phyloP scores from a whole-genome alignment of 192 early-diverging fungal genomes.

The Umbelopsis sp. region DNA sequence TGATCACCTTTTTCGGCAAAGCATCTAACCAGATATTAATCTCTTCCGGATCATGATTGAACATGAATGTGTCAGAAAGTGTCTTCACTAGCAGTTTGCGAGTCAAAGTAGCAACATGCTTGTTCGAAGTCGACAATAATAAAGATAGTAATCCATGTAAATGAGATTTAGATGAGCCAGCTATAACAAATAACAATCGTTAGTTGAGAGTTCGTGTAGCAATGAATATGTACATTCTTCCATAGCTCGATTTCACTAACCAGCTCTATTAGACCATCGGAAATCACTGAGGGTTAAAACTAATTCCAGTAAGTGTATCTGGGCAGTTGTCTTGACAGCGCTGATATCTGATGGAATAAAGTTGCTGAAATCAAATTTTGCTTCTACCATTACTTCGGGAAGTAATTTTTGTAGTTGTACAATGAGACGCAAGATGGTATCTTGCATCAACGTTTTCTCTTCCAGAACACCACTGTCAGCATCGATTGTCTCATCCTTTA shows the following conservation, averaged over 20 bases:
- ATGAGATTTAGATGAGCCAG: slow-evolving; percentile 52
- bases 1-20: slow-evolving; percentile 40
- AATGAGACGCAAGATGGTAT: slow-evolving; percentile 60
- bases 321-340: slow-evolving; percentile 49
- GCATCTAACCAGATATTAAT: slow-evolving; percentile 60
- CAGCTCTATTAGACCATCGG: slow-evolving; percentile 68
- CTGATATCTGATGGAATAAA: slow-evolving; percentile 68
- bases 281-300: slow-evolving; percentile 62
- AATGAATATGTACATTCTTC: not conserved
- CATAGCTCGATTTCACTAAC: slow-evolving; percentile 30
- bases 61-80: slow-evolving; percentile 59
- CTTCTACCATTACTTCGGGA: slow-evolving; percentile 66
- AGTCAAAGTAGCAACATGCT: slow-evolving; percentile 47
- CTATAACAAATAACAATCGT: slow-evolving; percentile 25
- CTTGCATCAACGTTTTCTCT: slow-evolving; percentile 53
- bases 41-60: slow-evolving; percentile 60
- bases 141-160: slow-evolving; percentile 57
- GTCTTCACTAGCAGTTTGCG: slow-evolving; percentile 48
- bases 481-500: slow-evolving; percentile 33
- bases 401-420: slow-evolving; percentile 68
- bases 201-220: not conserved
- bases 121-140: slow-evolving; percentile 49
- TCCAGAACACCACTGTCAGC: slow-evolving; percentile 38
- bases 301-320: slow-evolving; percentile 65
- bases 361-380: slow-evolving; percentile 74